Percentiles rank a stretch among this genome's conserved stretches.
Conservation (phyloP, 768 basidiomycete genomes). For the Cyclocybe cylindracea region DNA sequence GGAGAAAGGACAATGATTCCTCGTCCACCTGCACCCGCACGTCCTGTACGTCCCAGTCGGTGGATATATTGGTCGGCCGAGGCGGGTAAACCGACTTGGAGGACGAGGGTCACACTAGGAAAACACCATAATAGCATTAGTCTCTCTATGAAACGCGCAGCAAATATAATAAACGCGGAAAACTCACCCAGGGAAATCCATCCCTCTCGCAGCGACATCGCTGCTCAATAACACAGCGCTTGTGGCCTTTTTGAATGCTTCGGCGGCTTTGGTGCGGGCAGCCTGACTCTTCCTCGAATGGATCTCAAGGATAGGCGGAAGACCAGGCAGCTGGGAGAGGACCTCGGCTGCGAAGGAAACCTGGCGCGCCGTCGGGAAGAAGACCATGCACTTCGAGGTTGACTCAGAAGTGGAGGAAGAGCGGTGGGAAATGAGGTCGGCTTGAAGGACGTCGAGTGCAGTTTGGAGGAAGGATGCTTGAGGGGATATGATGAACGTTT, state of each 20-base stretch:
- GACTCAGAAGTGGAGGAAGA: slow-evolving; percentile 20
- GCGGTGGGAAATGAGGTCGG: slow-evolving; percentile 23
- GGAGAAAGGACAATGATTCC: slow-evolving; percentile 58
- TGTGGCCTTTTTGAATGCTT: slow-evolving; percentile 45
- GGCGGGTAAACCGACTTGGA: slow-evolving; percentile 67
- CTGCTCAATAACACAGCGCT: slow-evolving; percentile 51
- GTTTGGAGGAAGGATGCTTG: slow-evolving; percentile 43
- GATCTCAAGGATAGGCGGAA: slow-evolving; percentile 50
- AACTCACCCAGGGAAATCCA: slow-evolving; percentile 63
- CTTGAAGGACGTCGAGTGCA: slow-evolving; percentile 37
- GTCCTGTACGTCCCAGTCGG: slow-evolving; percentile 76
- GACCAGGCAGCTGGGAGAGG: slow-evolving; percentile 25
- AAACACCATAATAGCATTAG: neutral
- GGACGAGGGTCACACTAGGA: slow-evolving; percentile 54
- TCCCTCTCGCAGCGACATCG: slow-evolving; percentile 64
- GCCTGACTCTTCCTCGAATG: slow-evolving; percentile 58
- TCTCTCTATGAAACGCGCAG: neutral
- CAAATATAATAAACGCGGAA: neutral
- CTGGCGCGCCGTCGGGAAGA: slow-evolving; percentile 68
- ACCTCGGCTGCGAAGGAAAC: slow-evolving; percentile 41
- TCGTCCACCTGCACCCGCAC: slow-evolving; percentile 65
- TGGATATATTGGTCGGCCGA: slow-evolving; percentile 80
- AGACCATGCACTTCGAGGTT: slow-evolving; percentile 52
- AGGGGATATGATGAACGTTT: slow-evolving; percentile 44
- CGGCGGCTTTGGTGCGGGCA: slow-evolving; percentile 47